These are phyloP conservation scores for Pseudonitzschia multiseries DNA, from an alignment of 108 stramenopile species.

Conservation along the genomic window DNA sequence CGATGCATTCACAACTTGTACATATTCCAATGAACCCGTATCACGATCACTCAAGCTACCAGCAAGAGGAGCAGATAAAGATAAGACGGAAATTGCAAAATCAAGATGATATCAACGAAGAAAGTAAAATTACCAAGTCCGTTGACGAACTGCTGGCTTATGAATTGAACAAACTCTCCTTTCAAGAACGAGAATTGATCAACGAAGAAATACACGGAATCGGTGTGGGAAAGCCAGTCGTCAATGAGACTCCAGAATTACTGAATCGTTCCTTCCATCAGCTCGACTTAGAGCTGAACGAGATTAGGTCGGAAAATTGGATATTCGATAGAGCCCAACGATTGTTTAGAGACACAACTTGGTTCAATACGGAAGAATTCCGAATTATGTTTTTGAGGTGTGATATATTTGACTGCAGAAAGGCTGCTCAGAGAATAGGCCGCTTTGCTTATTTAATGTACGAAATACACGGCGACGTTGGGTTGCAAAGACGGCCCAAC, in stretches of 20 bases:
- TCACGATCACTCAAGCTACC: not conserved
- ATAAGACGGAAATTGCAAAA: not conserved
- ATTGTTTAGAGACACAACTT: constrained; percentile 1
- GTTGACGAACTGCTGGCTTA: constrained; percentile 17
- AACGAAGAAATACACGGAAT: constrained; percentile 33
- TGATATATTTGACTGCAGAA: constrained; percentile 2
- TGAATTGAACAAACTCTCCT: constrained; percentile 29
- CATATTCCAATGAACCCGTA: not conserved
- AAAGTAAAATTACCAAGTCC: not conserved
- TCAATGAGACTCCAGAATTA: constrained; percentile 23
- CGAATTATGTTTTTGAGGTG: constrained; percentile 13
- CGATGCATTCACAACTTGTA: not conserved
- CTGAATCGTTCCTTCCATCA: constrained; percentile 10
- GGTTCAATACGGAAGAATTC: not conserved
- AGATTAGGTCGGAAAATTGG: constrained; percentile 10
- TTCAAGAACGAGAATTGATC: constrained; percentile 25
- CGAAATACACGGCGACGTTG: not conserved
- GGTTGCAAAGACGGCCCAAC: constrained; percentile 2
- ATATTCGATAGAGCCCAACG: constrained; percentile 1
- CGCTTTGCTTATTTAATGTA: not conserved
- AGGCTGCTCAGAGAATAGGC: constrained; percentile 1
- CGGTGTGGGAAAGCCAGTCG: not conserved
- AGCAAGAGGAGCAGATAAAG: no score
- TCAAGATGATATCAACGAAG: not conserved
- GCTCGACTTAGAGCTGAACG: constrained; percentile 16